Base-by-base conservation (phyloP, 208 protist genomes). In the Naegleria fowleri region DNA sequence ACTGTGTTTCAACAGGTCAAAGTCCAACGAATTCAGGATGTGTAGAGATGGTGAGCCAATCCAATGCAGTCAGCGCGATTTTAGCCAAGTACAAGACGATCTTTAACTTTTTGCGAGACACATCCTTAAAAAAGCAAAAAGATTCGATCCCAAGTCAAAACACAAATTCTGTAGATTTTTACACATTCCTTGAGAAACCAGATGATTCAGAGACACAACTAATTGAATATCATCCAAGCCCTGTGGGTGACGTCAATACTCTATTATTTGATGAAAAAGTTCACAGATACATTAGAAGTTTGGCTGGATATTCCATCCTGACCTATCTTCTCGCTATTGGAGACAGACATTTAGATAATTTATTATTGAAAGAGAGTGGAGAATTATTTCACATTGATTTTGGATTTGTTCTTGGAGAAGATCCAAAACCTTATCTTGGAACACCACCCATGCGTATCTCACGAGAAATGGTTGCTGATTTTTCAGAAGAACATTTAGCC, bases 271-370 rank as follows among this genome's bases (percentile, higher is more conserved):
- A 83, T 9, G 75, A 83, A 15, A 94, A 96, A 83, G 95, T 89
- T 3, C 55, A 67, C 55, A 67, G 22, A 29, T 97, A 96, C 92
- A 91, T 97, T 67, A 93, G 93, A 75, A 97, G 95, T 92, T 96
- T 93, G 75, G 95, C 95, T 40, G 95, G 94, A n/a, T 97, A 97
- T 90, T 95, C 90, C 88, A 92, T 97, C 0, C 95, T 96, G 79
- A 97, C 95, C 5, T 96, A 95, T 92, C 92, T 97, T 13, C 51
- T 97, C 0, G 94, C 93, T 22, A 95, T 97, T 79, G 96, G 96
- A 39, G 96, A 98, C 92, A 90, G 96, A 40, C 96, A 98, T 93
- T 90, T 95, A 33, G 93, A 95, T 76, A 95, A 95, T 51, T 79
- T 95, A 11, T 76, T 95, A 25, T 51, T 95, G 15, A 94, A 86